Conservation (phyloP, 805 yeast species). For the Cyberlindnera xishuangbannaensis region DNA sequence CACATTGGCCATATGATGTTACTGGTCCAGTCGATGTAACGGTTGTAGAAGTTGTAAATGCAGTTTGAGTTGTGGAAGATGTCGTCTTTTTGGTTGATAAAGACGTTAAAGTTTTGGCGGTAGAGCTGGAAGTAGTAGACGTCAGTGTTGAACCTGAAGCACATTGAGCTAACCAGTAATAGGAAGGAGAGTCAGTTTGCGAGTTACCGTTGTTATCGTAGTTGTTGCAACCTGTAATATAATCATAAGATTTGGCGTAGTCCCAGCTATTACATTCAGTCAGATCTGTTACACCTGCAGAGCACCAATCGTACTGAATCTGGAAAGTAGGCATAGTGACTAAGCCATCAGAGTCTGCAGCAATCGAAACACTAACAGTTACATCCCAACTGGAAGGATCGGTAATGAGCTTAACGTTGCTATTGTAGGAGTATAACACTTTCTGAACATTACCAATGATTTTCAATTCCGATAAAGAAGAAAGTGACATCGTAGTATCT, state of each 20-base stretch:
- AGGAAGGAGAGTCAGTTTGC: constrained; percentile 19
- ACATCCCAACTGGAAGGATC: constrained; percentile 13
- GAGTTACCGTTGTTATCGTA: constrained; percentile 18
- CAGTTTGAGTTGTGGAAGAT: not conserved
- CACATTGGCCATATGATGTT: constrained; percentile 13
- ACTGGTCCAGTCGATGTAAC: not conserved
- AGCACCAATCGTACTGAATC: constrained; percentile 17
- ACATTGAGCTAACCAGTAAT: constrained; percentile 19
- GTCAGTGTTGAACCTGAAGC: constrained; percentile 2
- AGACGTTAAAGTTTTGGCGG: constrained; percentile 1
- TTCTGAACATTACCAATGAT: constrained; percentile 11
- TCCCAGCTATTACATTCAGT: constrained; percentile 18
- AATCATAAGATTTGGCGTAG: constrained; percentile 19
- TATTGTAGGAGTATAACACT: constrained; percentile 13
- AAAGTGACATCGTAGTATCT: constrained; percentile 8
- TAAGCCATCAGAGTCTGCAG: constrained; percentile 3
- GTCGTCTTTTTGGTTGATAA: constrained; percentile 1
- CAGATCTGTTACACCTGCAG: constrained; percentile 19
- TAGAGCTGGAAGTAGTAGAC: constrained; percentile 4
- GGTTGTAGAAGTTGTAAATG: not conserved
- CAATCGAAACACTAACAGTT: constrained; percentile 2
- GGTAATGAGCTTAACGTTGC: constrained; percentile 3
- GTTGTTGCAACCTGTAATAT: constrained; percentile 19
- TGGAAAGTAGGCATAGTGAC: constrained; percentile 14
- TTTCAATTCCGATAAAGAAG: constrained; percentile 17